A percentile compares a stretch with the other conserved stretches of the same genome.
These are phyloP conservation scores for Blastomyces silverae DNA, from an alignment of 2,329 filamentous ascomycete species.

Conservation along the genomic window DNA sequence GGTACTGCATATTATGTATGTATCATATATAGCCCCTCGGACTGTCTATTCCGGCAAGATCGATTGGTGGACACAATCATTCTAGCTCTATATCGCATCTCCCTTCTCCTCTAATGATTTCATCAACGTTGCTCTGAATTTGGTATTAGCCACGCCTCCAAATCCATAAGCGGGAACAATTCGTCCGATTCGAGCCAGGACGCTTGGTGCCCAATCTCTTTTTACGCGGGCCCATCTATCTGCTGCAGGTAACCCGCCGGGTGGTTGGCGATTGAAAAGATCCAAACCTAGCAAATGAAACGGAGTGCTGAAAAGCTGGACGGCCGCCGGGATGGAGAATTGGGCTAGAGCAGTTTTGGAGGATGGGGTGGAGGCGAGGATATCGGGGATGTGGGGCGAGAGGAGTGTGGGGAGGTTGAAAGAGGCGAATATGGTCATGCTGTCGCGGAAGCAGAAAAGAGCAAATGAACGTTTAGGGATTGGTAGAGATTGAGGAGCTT, in stretches of 20 bases:
- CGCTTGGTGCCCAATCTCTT: conserved; percentile 68
- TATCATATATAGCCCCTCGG: not conserved
- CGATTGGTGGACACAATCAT: not conserved
- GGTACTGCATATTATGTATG: not conserved
- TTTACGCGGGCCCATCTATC: conserved; percentile 63
- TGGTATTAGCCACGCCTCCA: conserved; percentile 76
- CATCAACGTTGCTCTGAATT: conserved; percentile 64
- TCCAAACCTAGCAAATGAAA: conserved; percentile 80
- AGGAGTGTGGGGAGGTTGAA: conserved; percentile 84
- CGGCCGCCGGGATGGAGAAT: conserved; percentile 68
- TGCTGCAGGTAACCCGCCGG: conserved; percentile 42
- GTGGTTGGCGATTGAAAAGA: conserved; percentile 64
- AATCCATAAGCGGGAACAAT: conserved; percentile 86
- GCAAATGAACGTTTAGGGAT: conserved; percentile 66
- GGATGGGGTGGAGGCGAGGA: conserved; percentile 40
- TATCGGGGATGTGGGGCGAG: conserved; percentile 58
- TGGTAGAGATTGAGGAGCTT: conserved; percentile 26
- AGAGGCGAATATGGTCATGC: conserved; percentile 80
- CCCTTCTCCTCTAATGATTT: conserved; percentile 46
- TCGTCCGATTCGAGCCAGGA: conserved; percentile 67
- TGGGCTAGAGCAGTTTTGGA: conserved; percentile 61
- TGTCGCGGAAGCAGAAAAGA: conserved; percentile 76
- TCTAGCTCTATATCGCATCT: not conserved
- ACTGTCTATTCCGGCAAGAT: not conserved
- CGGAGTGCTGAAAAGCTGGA: conserved; percentile 75